phyloP scores from a whole-genome alignment of 805 yeast species.

The Metahyphopichia silvanorum region DNA sequence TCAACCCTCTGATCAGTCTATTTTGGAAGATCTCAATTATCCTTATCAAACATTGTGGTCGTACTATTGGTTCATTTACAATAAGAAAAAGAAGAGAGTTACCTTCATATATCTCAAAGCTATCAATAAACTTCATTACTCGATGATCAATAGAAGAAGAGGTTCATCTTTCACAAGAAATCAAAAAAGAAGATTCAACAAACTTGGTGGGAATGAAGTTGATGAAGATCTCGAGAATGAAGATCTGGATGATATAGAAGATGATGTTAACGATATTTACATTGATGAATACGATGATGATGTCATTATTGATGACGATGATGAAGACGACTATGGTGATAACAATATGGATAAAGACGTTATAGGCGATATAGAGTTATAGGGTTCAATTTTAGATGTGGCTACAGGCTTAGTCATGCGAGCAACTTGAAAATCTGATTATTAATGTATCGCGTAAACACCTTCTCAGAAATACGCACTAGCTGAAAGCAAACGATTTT shows the following conservation, averaged over 20 bases:
- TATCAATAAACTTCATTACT: slow-evolving; percentile 37
- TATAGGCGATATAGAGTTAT: slow-evolving; percentile 38
- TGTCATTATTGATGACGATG: slow-evolving; percentile 14
- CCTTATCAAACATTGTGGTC: slow-evolving; percentile 62
- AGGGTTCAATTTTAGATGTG: slow-evolving; percentile 6
- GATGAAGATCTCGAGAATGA: slow-evolving; percentile 22
- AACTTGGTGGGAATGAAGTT: slow-evolving; percentile 6
- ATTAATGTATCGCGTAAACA: too few relatives aligned
- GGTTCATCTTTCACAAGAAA: slow-evolving; percentile 8
- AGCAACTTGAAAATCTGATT: too few relatives aligned
- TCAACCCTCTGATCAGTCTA: slow-evolving; percentile 57
- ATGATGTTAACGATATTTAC: slow-evolving; percentile 19
- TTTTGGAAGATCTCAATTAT: slow-evolving; percentile 53
- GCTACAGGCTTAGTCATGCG: too few relatives aligned
- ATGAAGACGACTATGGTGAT: slow-evolving; percentile 14
- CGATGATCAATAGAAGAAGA: slow-evolving; percentile 23
- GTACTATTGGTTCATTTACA: slow-evolving; percentile 86
- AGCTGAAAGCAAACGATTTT: too few relatives aligned
- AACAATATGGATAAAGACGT: slow-evolving; percentile 24
- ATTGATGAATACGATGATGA: slow-evolving; percentile 23
- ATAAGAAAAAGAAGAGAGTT: slow-evolving; percentile 87
- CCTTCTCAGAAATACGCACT: too few relatives aligned
- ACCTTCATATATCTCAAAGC: slow-evolving; percentile 74
- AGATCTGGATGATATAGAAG: slow-evolving; percentile 19
- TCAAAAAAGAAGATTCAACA: slow-evolving; percentile 5